Evolutionary conservation across 75 land plant species (phyloP), one percentile per base, ranked within the genome.

Genomic region (Sequoia sempervirens): DNA sequence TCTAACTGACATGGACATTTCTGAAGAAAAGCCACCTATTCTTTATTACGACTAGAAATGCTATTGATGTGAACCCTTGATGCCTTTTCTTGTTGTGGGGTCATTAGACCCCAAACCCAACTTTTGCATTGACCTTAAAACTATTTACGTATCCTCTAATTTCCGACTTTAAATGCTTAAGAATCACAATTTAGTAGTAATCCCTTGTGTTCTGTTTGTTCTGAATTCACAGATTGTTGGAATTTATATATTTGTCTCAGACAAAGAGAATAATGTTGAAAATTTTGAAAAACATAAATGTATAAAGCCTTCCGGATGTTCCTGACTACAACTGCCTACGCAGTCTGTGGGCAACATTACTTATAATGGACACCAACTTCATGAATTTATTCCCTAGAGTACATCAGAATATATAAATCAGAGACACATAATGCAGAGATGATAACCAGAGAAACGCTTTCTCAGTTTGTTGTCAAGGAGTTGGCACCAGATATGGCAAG

Each of bases 391-490:
- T 74, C 90, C 90, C 75, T 92, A 92, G 83, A 90, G 90, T 81
- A 92, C 95, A 46, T 86, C 93, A 47, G 91, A 95, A 61, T 95
- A 95, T 81, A 88, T 90, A 20, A 87, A 95, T 82, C 97, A 93
- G 82, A n/a, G n/a, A 82, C 85, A 83, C 97, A 95, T 76, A 89
- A 93, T 73, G 91, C 89, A 23, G 95, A 93, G 85, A 86, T 95
- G 41, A 93, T 94, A 40, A 95, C 92, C 20, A 82, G 95, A 79
- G 95, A 95, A 86, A 95, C 95, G 13, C 75, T 95, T 95, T 92
- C 85, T 90, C 94, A 34, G 97, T 93, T 34, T 88, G 97, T 75
- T 93, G 92, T 74, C 94, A 95, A 88, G 94, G 95, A 28, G 94
- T 93, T 58, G 91, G 91, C 47, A 88, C 91, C 81, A 81, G 86